Evolutionary conservation across 441 rosid species (phyloP).

Genomic region (Capsella rubella): DNA sequence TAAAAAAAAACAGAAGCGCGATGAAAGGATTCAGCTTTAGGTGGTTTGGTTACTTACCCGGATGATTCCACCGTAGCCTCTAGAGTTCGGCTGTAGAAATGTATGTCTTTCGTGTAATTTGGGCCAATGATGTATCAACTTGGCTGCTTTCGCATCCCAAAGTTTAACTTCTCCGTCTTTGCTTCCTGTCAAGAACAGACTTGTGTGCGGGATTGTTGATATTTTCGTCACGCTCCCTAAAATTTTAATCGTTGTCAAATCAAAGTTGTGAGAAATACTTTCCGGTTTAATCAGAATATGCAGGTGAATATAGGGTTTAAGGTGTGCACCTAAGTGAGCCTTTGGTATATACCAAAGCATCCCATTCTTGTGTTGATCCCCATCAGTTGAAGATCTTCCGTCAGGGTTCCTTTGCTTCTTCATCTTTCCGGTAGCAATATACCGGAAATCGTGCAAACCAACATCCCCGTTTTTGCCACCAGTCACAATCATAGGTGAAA

Average conservation of each 20-base stretch:
- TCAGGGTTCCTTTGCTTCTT: slow-evolving; percentile 68
- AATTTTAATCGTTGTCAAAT: slow-evolving; percentile 38
- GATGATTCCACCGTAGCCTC: slow-evolving; percentile 89
- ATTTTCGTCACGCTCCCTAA: slow-evolving; percentile 91
- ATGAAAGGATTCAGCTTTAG: neutral
- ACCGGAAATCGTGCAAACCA: slow-evolving; percentile 94
- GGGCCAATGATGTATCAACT: slow-evolving; percentile 84
- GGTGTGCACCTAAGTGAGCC: slow-evolving; percentile 82
- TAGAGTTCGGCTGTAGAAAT: slow-evolving; percentile 84
- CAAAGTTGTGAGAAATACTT: slow-evolving; percentile 29
- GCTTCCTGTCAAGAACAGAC: slow-evolving; percentile 95
- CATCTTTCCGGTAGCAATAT: slow-evolving; percentile 87
- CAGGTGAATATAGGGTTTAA: slow-evolving; percentile 9
- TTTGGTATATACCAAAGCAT: slow-evolving; percentile 99
- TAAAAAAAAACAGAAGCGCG: neutral
- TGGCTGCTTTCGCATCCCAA: slow-evolving; percentile 94
- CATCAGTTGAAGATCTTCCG: slow-evolving; percentile 51
- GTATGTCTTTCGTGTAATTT: slow-evolving; percentile 92
- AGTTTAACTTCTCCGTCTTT: slow-evolving; percentile 98
- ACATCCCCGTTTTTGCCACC: slow-evolving; percentile 96
- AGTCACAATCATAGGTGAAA: slow-evolving; percentile 90
- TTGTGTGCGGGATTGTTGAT: slow-evolving; percentile 77
- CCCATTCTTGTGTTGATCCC: slow-evolving; percentile 71
- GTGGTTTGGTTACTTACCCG: slow-evolving; percentile 58
- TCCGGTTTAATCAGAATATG: neutral